Evolutionary conservation across 805 yeast genomes (phyloP), one percentile per base, ranked within the genome.

Genomic region (Candida andamanensis): DNA sequence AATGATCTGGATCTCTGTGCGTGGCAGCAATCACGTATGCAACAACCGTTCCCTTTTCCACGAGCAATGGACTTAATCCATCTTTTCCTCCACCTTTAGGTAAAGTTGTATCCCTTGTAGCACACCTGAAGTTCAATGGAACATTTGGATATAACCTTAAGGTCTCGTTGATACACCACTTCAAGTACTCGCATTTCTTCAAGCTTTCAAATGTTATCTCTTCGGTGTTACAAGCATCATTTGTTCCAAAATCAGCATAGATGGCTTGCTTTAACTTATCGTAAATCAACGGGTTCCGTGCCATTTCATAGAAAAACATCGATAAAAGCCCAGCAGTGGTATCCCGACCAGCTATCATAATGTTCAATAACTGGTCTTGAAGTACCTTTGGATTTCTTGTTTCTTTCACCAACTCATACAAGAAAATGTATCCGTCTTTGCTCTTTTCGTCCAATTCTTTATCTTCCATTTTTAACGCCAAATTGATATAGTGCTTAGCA

Each of bases 21-120:
- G 70, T 61, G 11, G 62, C 47, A 40, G 60, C 63, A 12, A 66
- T 54, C 15, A 48, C 27, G 47, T 66, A 72, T 23, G 52, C 52
- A 15, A 69, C 64, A 12, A 48, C 51, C 15, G 60, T 54, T 24
- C 74, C 76, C 51, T 69, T 69, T 29, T 54, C 54, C 13, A 71
- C 54, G 32, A 60, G 54, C 2, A 70, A 39, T 10, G 74, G 74
- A 27, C 47, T 28, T 17, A 29, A 40, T 13, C 47, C 52, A 38
- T 69, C 67, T 21, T 49, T 48, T 24, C 56, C 78, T 17, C 62
- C 63, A 24, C 65, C 65, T 35, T 50, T 43, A 24, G 63, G 63
- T 30, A 58, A 46, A 2, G 62, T 56, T 3, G 63, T 59, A 29
- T 54, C 42, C 29, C 44, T 53, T 15, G 52, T 53, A 15, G 62